Evolutionary conservation across 495 filamentous ascomycete species (phyloP), one percentile per base, ranked within the genome.

Genomic region (Penicillium verhagenii): DNA sequence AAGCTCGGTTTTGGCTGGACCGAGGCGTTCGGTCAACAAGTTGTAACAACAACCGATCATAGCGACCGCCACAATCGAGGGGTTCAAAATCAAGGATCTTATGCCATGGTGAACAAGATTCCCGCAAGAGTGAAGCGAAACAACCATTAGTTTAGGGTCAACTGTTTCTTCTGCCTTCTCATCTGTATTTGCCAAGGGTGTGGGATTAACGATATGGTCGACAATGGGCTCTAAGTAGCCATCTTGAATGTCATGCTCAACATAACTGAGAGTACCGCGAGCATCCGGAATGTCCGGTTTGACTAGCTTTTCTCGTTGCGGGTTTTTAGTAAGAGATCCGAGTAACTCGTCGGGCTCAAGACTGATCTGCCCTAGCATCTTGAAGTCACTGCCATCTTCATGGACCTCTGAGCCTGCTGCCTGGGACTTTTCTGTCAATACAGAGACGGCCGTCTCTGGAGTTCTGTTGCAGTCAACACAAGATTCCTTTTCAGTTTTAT

Each of bases 21-120:
- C 88, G 18, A 96, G 81, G 47, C 91, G 84, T 65, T 97, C 94
- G 3, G 92, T 96, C 52, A 97, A 69, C 20, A 97, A 86, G 54
- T 98, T 98, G 77, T 98, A 97, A 75, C 94, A 98, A 75, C 94
- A 98, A 28, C 94, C 94, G 43, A 98, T 89, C 66, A 98, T 89
- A 29, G 94, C 94, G 40, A 97, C 87, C 13, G 90, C 91, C 19
- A 86, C 82, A 48, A 97, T 89, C 21, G 83, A 79, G 1, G 91
- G 88, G 60, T 96, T 97, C 29, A 91, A 64, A 14, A 89, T 69
- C 44, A 98, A 78, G 3, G 94, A 94, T 9, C 89, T 86, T 40
- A 98, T 83, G 2, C 89, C 94, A 64, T 96, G 92, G 63, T 98
- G 94, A 18, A 93, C 83, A n/a, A 98, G 85, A 62, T 97, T 97